Evolutionary conservation across 164 flowering plant genomes (phyloP).

Genomic region (Chimonanthus salicifolius): DNA sequence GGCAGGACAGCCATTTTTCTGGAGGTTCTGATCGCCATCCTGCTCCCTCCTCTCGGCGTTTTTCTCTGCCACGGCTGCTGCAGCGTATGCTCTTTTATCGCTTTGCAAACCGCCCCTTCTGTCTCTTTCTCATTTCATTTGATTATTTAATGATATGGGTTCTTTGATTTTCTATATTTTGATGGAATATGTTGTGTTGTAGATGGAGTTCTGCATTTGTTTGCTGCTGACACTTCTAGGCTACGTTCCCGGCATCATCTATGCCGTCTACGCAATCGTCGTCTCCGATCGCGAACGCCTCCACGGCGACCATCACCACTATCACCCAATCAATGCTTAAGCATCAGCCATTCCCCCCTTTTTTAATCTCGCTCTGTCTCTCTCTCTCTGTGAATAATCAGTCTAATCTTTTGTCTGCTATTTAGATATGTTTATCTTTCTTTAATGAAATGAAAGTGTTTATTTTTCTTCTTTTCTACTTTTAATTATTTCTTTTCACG

Average conservation of each 20-base stretch:
- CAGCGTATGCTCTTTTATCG: conserved; percentile 30
- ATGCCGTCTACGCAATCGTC: conserved; percentile 41
- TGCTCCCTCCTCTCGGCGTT: conserved; percentile 75
- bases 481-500: too few species aligned
- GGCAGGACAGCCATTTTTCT: background rate
- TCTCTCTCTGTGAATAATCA: background rate
- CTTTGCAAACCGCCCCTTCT: conserved; percentile 9
- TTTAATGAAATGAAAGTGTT: too few species aligned
- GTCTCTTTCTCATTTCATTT: background rate
- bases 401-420: too few species aligned
- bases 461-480: too few species aligned
- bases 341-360: background rate
- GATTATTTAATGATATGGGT: background rate
- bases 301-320: conserved; percentile 11
- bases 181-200: background rate
- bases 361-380: background rate
- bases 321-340: conserved; percentile 16
- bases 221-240: conserved; percentile 40
- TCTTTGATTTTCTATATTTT: background rate
- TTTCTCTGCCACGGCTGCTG: conserved; percentile 72
- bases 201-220: conserved; percentile 41
- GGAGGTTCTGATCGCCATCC: conserved; percentile 59
- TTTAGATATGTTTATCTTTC: too few species aligned
- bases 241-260: conserved; percentile 45
- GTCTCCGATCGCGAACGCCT: conserved; percentile 17